Evolutionary conservation across 2,329 filamentous ascomycete genomes (phyloP).

Genomic region (Shiraia sp.): DNA sequence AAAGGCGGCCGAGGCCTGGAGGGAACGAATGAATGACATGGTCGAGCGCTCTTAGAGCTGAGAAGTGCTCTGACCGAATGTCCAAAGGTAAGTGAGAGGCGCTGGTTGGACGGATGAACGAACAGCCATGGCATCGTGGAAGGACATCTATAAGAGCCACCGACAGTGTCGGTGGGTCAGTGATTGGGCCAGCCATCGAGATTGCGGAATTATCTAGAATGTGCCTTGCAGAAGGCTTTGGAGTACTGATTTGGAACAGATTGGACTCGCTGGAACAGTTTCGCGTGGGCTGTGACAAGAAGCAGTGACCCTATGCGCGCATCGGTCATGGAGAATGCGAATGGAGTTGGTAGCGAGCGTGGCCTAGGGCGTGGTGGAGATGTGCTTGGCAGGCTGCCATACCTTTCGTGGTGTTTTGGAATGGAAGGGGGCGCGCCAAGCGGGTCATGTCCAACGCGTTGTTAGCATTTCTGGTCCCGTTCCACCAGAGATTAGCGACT

Average conservation of each 20-base stretch:
- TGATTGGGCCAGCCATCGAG: conserved; percentile 31
- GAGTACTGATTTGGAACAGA: conserved; percentile 30
- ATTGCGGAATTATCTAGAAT: conserved; percentile 34
- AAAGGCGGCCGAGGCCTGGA: conserved; percentile 32
- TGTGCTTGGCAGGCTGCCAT: conserved; percentile 27
- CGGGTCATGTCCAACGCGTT: conserved; percentile 18
- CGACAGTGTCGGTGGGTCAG: conserved; percentile 10
- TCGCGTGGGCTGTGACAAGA: conserved; percentile 31
- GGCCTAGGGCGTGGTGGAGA: conserved; percentile 18
- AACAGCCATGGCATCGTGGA: conserved; percentile 15
- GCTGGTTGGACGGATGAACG: conserved; percentile 16
- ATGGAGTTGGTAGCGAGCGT: conserved; percentile 20
- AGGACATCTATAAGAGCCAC: conserved; percentile 33
- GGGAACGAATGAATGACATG: conserved; percentile 39
- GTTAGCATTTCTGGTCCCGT: conserved; percentile 15
- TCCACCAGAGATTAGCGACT: conserved; percentile 12
- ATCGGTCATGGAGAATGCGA: conserved; percentile 30
- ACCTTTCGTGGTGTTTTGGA: conserved; percentile 24
- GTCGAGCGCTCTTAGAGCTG: conserved; percentile 41
- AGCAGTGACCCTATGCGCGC: conserved; percentile 32
- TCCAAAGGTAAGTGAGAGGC: conserved; percentile 19
- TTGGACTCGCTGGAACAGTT: conserved; percentile 23
- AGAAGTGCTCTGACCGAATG: conserved; percentile 32
- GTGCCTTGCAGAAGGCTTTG: conserved; percentile 42
- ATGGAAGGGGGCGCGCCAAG: conserved; percentile 29